Conservation (phyloP, 805 yeast species). For the Hanseniaspora guilliermondii region DNA sequence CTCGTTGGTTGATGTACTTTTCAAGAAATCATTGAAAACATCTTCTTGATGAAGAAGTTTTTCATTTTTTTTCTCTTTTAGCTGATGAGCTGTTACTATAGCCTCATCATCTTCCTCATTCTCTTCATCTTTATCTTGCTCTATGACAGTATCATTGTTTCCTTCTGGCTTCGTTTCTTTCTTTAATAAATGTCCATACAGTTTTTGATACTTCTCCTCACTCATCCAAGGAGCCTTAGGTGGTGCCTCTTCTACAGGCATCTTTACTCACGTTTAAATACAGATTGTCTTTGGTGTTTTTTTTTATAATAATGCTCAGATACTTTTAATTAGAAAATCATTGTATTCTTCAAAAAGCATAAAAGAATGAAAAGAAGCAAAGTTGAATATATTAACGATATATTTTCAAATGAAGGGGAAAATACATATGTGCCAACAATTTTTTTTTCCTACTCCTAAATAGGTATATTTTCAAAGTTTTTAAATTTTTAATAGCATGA, state of each 20-base stretch:
- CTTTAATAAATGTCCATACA: conserved; percentile 20
- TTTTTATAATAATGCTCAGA: neutral
- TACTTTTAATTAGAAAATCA: too few relatives aligned
- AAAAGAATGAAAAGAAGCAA: too few relatives aligned
- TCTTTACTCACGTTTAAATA: neutral
- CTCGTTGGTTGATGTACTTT: neutral
- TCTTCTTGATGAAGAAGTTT: neutral
- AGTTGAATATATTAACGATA: too few relatives aligned
- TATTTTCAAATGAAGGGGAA: too few relatives aligned
- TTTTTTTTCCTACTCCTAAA: neutral
- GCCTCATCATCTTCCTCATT: conserved; percentile 17
- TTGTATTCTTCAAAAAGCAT: too few relatives aligned
- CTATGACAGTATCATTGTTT: neutral
- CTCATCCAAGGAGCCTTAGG: conserved; percentile 31
- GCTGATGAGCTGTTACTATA: neutral
- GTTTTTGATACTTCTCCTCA: conserved; percentile 27
- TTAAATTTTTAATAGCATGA: too few relatives aligned
- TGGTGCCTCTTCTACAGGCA: conserved; percentile 17
- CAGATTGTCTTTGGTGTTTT: too few relatives aligned
- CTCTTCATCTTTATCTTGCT: conserved; percentile 15
- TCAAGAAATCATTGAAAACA: neutral
- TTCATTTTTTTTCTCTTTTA: neutral
- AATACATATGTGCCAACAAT: too few relatives aligned
- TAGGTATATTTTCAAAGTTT: neutral
- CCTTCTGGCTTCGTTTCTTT: conserved; percentile 13